Base-by-base conservation (phyloP, 345 rosid genomes). In the Dipteronia dyeriana region DNA sequence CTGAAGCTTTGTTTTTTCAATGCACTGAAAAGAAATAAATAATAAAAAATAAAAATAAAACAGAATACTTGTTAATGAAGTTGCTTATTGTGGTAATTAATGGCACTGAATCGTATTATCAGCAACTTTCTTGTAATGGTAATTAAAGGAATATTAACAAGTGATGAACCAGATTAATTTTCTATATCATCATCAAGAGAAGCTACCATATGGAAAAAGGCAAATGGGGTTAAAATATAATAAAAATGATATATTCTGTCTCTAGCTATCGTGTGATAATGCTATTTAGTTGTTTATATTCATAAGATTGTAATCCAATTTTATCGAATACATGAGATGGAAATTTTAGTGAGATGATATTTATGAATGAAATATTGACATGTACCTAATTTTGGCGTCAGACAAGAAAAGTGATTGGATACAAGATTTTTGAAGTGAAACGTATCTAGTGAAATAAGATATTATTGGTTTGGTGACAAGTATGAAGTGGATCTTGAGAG, bases 81-180 rank as follows among this genome's bases (percentile, higher is more conserved):
- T 71, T 71, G 6, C 76, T 73, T 73, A 57, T n/a, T 43, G 16
- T 23, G 68, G 68, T 43, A 9, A 61, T 43, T 60, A 7, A n/a
- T 70, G 56, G 66, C 47, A 45, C 71, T 38, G 47, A 60, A 69
- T 65, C 73, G 39, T 39, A 66, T 66, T 43, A 49, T 41, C 45
- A 41, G 79, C 63, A 77, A 53, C 78, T 60, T 66, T 74, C 72
- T 74, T 51, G 29, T 26, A 71, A 71, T 54, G 72, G 80, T 72
- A 62, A 82, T 68, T 68, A 70, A 60, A 61, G 67, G 85, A 79
- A 82, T 34, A 34, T 34, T 34, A 34, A 34, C 38, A 4, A 34
- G 38, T 34, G 38, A 34, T 34, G 6, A 34, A 34, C 38, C 38
- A 34, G 38, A 34, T 34, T 34, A 34, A 34, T 34, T 34, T 34